Evolutionary conservation across 192 early-diverging fungal species (phyloP).

Genomic region (Entomortierella chlamydospora): DNA sequence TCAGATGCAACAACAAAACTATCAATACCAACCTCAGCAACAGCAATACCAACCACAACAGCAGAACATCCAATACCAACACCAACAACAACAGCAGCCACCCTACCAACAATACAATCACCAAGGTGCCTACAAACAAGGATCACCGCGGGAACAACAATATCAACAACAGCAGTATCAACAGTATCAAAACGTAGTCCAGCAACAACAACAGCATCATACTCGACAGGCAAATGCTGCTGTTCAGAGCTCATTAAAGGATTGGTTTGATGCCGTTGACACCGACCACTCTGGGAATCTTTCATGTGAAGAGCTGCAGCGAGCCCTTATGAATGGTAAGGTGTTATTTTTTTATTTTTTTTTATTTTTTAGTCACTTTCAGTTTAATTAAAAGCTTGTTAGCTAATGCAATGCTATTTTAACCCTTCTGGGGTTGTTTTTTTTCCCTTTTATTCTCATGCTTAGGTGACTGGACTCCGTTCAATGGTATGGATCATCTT

Average conservation of each 20-base stretch:
- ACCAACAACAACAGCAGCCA: conserved; percentile 10
- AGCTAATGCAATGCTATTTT: not conserved
- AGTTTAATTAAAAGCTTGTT: not conserved
- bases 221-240: not conserved
- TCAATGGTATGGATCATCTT: conserved; percentile 60
- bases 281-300: conserved; percentile 67
- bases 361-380: not conserved
- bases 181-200: conserved; percentile 27
- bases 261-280: conserved; percentile 60
- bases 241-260: conserved; percentile 35
- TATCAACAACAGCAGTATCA: conserved; percentile 48
- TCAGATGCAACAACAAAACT: conserved; percentile 23
- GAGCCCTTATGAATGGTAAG: conserved; percentile 66
- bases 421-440: not conserved
- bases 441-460: not conserved
- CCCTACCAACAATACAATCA: conserved; percentile 35
- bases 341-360: not conserved
- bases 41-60: conserved; percentile 39
- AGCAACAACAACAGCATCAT: conserved; percentile 31
- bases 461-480: conserved; percentile 66
- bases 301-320: conserved; percentile 68
- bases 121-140: conserved; percentile 23
- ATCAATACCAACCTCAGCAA: not conserved
- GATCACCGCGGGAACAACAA: conserved; percentile 29
- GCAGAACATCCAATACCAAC: conserved; percentile 16